Base-by-base conservation (phyloP, 768 basidiomycete genomes). In the Symmetrospora coprosmae region DNA sequence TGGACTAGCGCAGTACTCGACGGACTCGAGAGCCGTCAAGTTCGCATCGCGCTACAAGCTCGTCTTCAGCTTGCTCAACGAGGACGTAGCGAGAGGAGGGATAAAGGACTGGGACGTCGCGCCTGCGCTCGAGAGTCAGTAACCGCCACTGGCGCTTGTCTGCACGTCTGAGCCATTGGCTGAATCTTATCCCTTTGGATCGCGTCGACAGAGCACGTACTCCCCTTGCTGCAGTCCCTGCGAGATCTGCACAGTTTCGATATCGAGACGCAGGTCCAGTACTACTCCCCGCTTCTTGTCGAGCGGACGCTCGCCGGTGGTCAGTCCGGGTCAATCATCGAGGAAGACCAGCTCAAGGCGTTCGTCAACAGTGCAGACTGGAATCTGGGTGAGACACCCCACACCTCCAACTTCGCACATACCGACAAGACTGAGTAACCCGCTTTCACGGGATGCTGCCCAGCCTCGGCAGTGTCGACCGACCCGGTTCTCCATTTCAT, bases 281-380 rank as follows among this genome's bases (percentile, higher is more conserved):
- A 82, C 69, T 83, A 92, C 67, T 87, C 88, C 4, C 91, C 90
- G 0, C 74, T 97, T 43, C 83, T 87, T 0, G 87, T 97, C 68
- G 76, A 80, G 51, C 85, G 88, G 8, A 70, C 66, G 6, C 61
- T 70, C 16, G 73, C 75, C 7, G 68, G 74, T 27, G 73, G 70
- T 6, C 31, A 61, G 9, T 68, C 71, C 8, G 66, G 63, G 0
- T 81, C 81, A 71, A 79, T 80, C 0, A 72, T 97, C 37, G 80
- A 80, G 1, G 80, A 81, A 50, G 89, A 90, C 65, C 82, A 92
- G 67, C 77, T 94, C 61, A 89, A 85, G 14, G 82, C 91, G 0
- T 99, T 99, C 69, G 78, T 99, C 39, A 99, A 99, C 68, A 88
- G 88, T 5, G 94, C 90, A 3, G 84, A 90, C 69, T 99, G 94